Evolutionary conservation across 2,329 filamentous ascomycete genomes (phyloP), one percentile per base, ranked within the genome.

Genomic region (Talaromyces sp.): DNA sequence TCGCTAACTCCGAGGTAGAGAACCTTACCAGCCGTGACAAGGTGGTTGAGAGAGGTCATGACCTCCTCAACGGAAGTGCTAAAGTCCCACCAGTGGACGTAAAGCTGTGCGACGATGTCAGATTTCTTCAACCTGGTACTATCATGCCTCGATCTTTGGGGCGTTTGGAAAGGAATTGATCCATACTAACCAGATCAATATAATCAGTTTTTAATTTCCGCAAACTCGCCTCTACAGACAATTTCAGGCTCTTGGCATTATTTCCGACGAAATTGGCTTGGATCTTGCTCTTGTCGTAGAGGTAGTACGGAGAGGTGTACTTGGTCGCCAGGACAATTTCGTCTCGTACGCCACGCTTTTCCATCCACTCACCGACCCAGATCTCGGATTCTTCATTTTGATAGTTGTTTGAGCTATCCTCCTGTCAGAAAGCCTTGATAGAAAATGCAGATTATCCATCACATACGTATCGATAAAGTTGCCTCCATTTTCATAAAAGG

Each of bases 1-100:
- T 90, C 86, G 37, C 80, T 85, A 68, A 88, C 78, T 2, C 87
- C 87, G 0, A 90, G 75, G 58, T 89, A 88, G 14, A 86, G 73
- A 0, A 89, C 85, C 61, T 88, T 88, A 16, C 86, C 85, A 5
- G 77, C 65, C 0, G 67, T 52, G 1, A 89, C 84, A 10, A 88
- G 74, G 17, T 78, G 73, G 65, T 89, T 86, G 39, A 89, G 76
- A 1, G 80, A 80, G 53, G 87, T 84, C 86, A 90, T 89, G 43
- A 89, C 56, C 64, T 90, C 86, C 1, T 82, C 78, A 45, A 88
- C 82, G 0, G 80, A 81, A 27, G 83, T 85, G 30, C 78, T 83
- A 63, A 80, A 86, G 67, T 89, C 86, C 85, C 86, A 89, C 81
- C 82, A 85, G 60, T 86, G 84, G 30, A 86, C 76, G 48, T 84